phyloP scores from a whole-genome alignment of 2,329 filamentous ascomycete species.

The Arthroderma uncinatum region DNA sequence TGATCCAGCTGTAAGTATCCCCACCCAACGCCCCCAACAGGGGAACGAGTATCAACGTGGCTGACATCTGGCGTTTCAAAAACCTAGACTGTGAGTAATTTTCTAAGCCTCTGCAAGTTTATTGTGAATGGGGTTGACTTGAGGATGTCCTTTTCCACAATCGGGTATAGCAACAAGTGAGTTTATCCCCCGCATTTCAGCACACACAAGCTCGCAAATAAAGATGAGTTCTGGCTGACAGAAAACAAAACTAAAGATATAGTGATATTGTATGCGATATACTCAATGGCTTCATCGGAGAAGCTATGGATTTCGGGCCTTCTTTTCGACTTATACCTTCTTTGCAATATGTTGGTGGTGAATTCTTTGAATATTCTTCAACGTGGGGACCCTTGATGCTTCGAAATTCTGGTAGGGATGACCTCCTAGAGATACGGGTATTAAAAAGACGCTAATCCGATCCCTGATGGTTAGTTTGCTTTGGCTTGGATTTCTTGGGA shows the following conservation, averaged over 20 bases:
- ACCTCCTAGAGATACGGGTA: not conserved
- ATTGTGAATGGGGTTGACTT: not conserved
- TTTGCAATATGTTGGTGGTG: not conserved
- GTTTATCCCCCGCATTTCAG: not conserved
- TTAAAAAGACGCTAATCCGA: not conserved
- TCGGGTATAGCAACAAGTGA: not conserved
- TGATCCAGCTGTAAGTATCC: not conserved
- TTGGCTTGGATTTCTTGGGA: not conserved
- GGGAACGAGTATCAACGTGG: not conserved
- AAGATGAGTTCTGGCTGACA: not conserved
- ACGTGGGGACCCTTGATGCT: not conserved
- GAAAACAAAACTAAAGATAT: too few species aligned
- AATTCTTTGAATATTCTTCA: not conserved
- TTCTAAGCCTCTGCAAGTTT: not conserved
- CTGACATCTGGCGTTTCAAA: not conserved
- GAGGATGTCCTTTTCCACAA: not conserved
- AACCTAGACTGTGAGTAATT: not conserved
- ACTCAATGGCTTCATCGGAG: not conserved
- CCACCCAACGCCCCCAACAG: not conserved
- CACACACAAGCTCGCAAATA: not conserved
- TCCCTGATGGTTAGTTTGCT: not conserved
- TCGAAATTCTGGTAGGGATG: not conserved
- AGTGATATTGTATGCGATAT: not conserved
- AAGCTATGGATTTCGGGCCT: not conserved
- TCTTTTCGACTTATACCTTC: not conserved